Evolutionary conservation across 768 basidiomycete species (phyloP), one percentile per base, ranked within the genome.

Genomic region (Phaeolepiota aurea): DNA sequence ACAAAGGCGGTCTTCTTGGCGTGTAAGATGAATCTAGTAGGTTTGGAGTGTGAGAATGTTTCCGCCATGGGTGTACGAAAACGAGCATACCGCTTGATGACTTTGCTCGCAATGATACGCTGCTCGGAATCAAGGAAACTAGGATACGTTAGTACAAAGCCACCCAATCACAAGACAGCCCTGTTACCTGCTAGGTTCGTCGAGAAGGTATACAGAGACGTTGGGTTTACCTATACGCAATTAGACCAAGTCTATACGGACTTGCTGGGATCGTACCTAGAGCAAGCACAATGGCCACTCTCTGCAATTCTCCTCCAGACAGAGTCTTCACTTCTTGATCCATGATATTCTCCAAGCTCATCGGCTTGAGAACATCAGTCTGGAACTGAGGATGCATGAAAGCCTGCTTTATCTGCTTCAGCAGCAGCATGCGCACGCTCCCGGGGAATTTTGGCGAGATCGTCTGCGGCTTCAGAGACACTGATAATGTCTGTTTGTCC

Each of bases 341-440:
- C 69, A 99, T 82, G 47, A 99, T 83, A 42, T 79, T 76, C 31
- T 99, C 96, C 53, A 99, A 61, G 57, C 66, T 88, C 94, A 99
- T 97, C 18, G 94, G 94, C 66, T 98, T 98, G 46, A 98, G 65
- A 33, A 98, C 96, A 56, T 98, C 96, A 31, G 87, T 87, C 62
- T 94, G 88, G 84, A 99, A 99, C 63, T 98, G 96, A n/a, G 93
- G 86, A 60, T 96, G 92, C 92, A 98, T 94, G 66, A 96, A 97
- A 20, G 91, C 79, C 15, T 76, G 71, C 65, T 94, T 93, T 68
- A 98, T 96, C 63, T 85, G 80, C 69, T 96, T 97, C 38, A 99
- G 56, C 43, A 99, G 65, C 46, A 99, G 68, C 87, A 89, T 87
- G 53, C 94, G 81, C 28, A 99, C 96, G n/a, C 83, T 86, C 47